A percentile compares a stretch with the other conserved stretches of the same genome.
Evolutionary conservation across 345 rosid genomes (phyloP).

Genomic region (Pseudoturritis turrita): DNA sequence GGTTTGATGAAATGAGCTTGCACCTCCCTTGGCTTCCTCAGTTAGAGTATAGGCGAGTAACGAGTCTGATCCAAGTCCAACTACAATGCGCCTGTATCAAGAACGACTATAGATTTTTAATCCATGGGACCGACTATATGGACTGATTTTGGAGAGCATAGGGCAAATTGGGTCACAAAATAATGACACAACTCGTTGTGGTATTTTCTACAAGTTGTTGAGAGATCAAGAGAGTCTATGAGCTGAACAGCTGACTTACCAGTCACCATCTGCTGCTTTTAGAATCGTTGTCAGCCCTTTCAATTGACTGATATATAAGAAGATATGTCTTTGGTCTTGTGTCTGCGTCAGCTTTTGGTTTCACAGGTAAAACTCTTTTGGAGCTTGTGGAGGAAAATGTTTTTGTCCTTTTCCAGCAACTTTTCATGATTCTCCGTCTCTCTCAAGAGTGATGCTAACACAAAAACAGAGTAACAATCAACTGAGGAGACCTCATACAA

Average conservation of each 20-base stretch:
- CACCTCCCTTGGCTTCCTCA: constrained; percentile 30
- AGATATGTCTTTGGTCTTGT: no score
- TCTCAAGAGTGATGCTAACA: no score
- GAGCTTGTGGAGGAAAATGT: no score
- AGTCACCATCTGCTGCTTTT: constrained; percentile 41
- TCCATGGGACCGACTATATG: background rate
- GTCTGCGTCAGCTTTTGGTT: no score
- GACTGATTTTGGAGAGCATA: background rate
- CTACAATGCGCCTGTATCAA: constrained; percentile 52
- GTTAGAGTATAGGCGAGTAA: constrained; percentile 34
- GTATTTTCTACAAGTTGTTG: background rate
- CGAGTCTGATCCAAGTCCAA: constrained; percentile 60
- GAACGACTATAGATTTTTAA: background rate
- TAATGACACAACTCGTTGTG: background rate
- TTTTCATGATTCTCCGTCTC: no score
- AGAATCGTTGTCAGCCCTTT: constrained; percentile 40
- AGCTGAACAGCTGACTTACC: constrained; percentile 39
- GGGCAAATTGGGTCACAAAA: no score
- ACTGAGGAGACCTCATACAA: no score
- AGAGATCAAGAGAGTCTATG: constrained; percentile 2
- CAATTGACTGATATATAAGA: constrained; percentile 26
- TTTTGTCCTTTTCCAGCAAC: no score
- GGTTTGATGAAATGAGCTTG: constrained; percentile 35
- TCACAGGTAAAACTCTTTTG: no score
- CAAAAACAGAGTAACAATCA: no score